Percentiles rank a stretch among this genome's conserved stretches.
These are phyloP conservation scores for Schoenoplectus tabernaemontani DNA, from an alignment of 202 grass and related monocot species.

Conservation along the genomic window DNA sequence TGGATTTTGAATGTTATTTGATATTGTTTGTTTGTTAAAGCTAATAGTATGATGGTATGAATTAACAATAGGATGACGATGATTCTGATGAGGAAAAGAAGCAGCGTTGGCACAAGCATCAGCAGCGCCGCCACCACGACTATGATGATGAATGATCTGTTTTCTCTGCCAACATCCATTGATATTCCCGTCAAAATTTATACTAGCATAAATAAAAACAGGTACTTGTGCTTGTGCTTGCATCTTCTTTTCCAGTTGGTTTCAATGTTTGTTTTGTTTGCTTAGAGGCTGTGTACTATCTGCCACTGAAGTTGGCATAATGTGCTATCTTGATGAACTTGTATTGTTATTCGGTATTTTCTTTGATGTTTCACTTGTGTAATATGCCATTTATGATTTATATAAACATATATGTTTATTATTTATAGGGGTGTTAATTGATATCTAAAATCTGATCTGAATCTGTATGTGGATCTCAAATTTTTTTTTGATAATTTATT, in stretches of 20 bases:
- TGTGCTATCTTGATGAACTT: neutral
- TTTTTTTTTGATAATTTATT: too few species aligned
- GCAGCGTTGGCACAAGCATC: constrained; percentile 39
- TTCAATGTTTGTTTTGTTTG: neutral
- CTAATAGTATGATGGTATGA: constrained; percentile 4
- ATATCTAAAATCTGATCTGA: too few species aligned
- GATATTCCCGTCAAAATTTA: neutral
- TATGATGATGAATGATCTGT: constrained; percentile 51
- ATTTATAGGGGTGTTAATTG: neutral
- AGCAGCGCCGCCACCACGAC: constrained; percentile 34
- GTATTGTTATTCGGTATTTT: neutral
- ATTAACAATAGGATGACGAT: constrained; percentile 33
- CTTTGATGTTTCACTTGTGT: neutral
- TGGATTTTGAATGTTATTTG: neutral
- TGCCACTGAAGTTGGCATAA: neutral
- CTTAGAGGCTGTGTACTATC: neutral
- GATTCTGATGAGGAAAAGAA: constrained; percentile 45
- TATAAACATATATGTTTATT: neutral
- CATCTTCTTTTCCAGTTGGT: neutral
- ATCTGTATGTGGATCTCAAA: too few species aligned
- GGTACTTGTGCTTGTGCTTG: neutral
- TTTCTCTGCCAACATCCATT: neutral
- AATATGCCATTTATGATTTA: neutral
- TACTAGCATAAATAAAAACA: constrained; percentile 46
- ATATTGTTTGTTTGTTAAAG: neutral